Percentiles rank a stretch among this genome's conserved stretches.
phyloP scores from a whole-genome alignment of 305 asterid species.

The Fraxinus latifolia region DNA sequence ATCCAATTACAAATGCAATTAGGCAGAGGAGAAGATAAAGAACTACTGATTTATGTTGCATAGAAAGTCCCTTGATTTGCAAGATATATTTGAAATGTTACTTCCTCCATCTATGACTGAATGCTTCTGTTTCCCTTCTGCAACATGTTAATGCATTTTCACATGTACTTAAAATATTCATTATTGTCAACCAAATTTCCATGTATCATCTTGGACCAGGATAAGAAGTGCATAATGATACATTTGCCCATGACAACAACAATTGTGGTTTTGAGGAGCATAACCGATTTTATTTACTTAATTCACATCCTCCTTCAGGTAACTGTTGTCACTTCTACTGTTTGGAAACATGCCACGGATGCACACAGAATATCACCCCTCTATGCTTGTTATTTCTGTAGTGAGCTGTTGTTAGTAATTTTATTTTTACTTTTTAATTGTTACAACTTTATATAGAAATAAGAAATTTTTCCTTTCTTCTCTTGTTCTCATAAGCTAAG shows the following conservation, averaged over 20 bases:
- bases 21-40: not conserved
- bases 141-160: not conserved
- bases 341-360: not conserved
- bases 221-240: slow-evolving; percentile 44
- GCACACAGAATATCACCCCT: not conserved
- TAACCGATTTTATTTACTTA: slow-evolving; percentile 49
- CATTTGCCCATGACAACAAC: slow-evolving; percentile 44
- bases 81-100: not conserved
- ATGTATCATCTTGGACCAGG: slow-evolving; percentile 26
- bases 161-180: not conserved
- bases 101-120: not conserved
- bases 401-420: not conserved
- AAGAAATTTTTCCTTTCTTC: not conserved
- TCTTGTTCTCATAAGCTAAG: not conserved
- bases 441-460: not conserved
- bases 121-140: not conserved
- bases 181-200: not conserved
- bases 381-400: not conserved
- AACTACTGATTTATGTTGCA: not conserved
- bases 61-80: not conserved
- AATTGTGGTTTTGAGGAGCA: slow-evolving; percentile 48
- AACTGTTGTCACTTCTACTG: not conserved
- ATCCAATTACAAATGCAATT: not conserved
- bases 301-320: slow-evolving; percentile 62
- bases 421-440: not conserved